Percentiles rank a stretch among this genome's conserved stretches.
Evolutionary conservation across 2,329 filamentous ascomycete genomes (phyloP).

Genomic region (Hypoxylon sp.): DNA sequence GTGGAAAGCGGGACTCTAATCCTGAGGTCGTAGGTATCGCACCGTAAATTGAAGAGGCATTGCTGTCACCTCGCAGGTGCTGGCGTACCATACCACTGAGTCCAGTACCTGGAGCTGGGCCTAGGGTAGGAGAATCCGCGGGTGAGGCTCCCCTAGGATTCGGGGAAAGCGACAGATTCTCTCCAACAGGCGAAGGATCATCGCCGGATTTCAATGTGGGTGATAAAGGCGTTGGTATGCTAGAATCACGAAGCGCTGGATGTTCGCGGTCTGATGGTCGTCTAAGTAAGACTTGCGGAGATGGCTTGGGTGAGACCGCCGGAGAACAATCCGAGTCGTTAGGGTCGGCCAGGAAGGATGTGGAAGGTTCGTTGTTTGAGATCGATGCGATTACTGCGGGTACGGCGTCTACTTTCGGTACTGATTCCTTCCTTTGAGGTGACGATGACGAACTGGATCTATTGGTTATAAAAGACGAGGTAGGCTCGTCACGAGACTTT

Average conservation of each 20-base stretch:
- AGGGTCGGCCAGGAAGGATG: constrained; percentile 62
- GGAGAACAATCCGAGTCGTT: constrained; percentile 58
- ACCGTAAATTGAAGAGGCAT: constrained; percentile 83
- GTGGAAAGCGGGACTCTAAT: constrained; percentile 59
- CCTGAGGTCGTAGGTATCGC: constrained; percentile 58
- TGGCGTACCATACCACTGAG: constrained; percentile 86
- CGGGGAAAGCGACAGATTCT: constrained; percentile 42
- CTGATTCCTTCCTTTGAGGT: constrained; percentile 56
- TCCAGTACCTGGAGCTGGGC: constrained; percentile 70
- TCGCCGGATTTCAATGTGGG: constrained; percentile 52
- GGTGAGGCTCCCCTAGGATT: constrained; percentile 53
- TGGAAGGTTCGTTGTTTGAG: constrained; percentile 54
- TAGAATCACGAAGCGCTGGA: constrained; percentile 66
- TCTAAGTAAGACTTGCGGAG: constrained; percentile 59
- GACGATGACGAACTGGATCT: constrained; percentile 66
- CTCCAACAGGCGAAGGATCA: constrained; percentile 52
- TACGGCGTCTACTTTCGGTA: constrained; percentile 49
- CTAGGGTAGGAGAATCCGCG: constrained; percentile 84
- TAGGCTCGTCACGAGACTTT: constrained; percentile 63
- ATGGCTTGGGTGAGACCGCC: constrained; percentile 45
- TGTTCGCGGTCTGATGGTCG: constrained; percentile 69
- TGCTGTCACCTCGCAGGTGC: constrained; percentile 86
- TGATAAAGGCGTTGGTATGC: constrained; percentile 61
- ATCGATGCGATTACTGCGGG: constrained; percentile 52
- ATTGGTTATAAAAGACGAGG: constrained; percentile 57